phyloP scores from a whole-genome alignment of 139 green algal species.

The Asterochloris erici region DNA sequence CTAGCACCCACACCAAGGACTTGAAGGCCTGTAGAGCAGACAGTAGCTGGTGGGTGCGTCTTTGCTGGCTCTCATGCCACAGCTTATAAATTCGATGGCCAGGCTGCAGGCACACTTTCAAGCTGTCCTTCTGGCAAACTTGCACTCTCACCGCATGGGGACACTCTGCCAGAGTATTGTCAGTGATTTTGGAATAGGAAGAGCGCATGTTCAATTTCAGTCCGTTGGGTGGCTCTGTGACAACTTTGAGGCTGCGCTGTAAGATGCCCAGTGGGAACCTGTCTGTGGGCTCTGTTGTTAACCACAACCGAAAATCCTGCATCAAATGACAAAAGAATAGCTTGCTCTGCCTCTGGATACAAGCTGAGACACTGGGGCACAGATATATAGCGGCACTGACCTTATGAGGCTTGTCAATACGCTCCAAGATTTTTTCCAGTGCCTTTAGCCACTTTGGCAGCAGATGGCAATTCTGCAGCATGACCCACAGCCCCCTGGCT shows the following conservation, averaged over 20 bases:
- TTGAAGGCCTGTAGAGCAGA: constrained; percentile 52
- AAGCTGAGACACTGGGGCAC: background rate
- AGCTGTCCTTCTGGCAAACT: background rate
- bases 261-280: constrained; percentile 77
- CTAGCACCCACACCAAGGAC: constrained; percentile 81
- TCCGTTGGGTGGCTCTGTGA: constrained; percentile 88
- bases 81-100: too few relatives aligned
- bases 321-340: background rate
- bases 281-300: constrained; percentile 80
- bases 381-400: background rate
- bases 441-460: constrained; percentile 81
- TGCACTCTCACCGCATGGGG: constrained; percentile 40
- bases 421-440: constrained; percentile 85
- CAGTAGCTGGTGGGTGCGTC: background rate
- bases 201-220: constrained; percentile 89
- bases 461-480: constrained; percentile 90
- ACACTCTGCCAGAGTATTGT: constrained; percentile 72
- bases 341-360: background rate
- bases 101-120: background rate
- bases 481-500: constrained; percentile 75
- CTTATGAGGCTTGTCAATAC: constrained; percentile 43
- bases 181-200: constrained; percentile 82
- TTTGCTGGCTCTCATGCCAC: background rate
- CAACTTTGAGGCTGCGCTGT: constrained; percentile 74
- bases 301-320: constrained; percentile 81